Base-by-base conservation (phyloP, 306 rosid genomes). In the Crotalaria pallida region DNA sequence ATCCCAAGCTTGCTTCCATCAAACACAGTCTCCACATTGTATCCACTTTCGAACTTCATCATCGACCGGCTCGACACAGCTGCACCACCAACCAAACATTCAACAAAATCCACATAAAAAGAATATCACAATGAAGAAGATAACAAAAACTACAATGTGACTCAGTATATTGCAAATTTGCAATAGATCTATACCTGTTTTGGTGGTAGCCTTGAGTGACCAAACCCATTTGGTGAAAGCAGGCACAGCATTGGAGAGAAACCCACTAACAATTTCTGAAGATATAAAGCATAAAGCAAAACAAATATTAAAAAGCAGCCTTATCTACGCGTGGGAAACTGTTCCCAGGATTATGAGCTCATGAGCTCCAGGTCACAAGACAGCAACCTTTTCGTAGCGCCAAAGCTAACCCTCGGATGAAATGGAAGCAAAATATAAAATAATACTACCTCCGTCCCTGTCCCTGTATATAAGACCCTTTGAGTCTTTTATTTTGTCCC, bases 1-100 rank as follows among this genome's bases (percentile, higher is more conserved):
- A 92, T 81, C 50, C 96, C 98, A 73, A 87, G 98, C 85, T 92
- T 92, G 80, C 96, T 92, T 61, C 98, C 98, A 84, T 92, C 98
- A 65, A 92, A 92, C 82, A 92, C 98, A 3, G 98, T 92, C 92
- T 92, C 96, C 82, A 89, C 96, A 29, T 58, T 87, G 58, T 84
- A 87, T 12, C 98, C 98, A 84, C 96, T 82, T 84, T 92, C 98
- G 41, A 86, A 92, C 82, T 92, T 92, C 98, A 92, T 83, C 90
- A 87, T 67, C 27, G 96, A 87, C 80, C 88, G 85, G 49, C 87
- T 88, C 48, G 94, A 57, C 74, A 83, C 74, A 38, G 92, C 96
- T 89, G 81, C 84, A 34, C 74, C n/a, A 56, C 4, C 23, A 10
- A 60, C 64, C 12, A 38, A 38, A 38, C 44, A 43, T 26, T 49